Evolutionary conservation across 1,284 basidiomycete species (phyloP).

Genomic region (Cutaneotrichosporon sp.): DNA sequence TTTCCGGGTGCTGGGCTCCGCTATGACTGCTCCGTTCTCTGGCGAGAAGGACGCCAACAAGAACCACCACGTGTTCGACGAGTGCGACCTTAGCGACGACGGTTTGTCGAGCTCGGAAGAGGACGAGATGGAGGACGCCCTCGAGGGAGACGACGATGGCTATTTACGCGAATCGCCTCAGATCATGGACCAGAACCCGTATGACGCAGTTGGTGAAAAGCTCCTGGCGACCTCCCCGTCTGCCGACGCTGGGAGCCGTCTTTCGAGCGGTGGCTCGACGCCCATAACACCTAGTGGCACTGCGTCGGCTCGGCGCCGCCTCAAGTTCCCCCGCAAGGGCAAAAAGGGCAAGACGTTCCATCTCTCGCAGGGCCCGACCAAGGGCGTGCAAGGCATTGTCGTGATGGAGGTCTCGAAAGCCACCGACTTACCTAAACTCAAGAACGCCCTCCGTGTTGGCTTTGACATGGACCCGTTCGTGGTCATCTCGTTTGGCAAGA

Average conservation of each 20-base stretch:
- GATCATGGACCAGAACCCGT: slow-evolving; percentile 4
- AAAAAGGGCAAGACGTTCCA: slow-evolving; percentile 5
- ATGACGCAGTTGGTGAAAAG: slow-evolving; percentile 10
- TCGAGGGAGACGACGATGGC: slow-evolving; percentile 39
- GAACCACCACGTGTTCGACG: slow-evolving; percentile 21
- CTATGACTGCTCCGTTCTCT: slow-evolving; percentile 28
- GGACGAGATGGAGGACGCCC: slow-evolving; percentile 54
- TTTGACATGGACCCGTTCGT: slow-evolving; percentile 95
- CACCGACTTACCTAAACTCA: slow-evolving; percentile 76
- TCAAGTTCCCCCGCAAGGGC: slow-evolving; percentile 21
- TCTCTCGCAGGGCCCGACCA: slow-evolving; percentile 27
- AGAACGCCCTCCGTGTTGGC: slow-evolving; percentile 61
- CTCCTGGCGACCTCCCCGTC: neutral
- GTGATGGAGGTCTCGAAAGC: slow-evolving; percentile 75
- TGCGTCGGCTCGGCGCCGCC: neutral
- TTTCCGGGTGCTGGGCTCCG: slow-evolving; percentile 21
- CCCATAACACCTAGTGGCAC: neutral
- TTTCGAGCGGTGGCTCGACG: slow-evolving; percentile 11
- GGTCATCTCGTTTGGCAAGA: slow-evolving; percentile 93
- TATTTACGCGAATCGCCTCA: slow-evolving; percentile 27
- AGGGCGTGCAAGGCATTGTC: slow-evolving; percentile 79
- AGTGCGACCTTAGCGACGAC: slow-evolving; percentile 69
- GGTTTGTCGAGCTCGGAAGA: slow-evolving; percentile 64
- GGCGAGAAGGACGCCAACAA: slow-evolving; percentile 23
- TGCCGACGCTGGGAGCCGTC: slow-evolving; percentile 9